Evolutionary conservation across 2,329 filamentous ascomycete species (phyloP), one percentile per base, ranked within the genome.

Genomic region (Sclerotinia nivalis): DNA sequence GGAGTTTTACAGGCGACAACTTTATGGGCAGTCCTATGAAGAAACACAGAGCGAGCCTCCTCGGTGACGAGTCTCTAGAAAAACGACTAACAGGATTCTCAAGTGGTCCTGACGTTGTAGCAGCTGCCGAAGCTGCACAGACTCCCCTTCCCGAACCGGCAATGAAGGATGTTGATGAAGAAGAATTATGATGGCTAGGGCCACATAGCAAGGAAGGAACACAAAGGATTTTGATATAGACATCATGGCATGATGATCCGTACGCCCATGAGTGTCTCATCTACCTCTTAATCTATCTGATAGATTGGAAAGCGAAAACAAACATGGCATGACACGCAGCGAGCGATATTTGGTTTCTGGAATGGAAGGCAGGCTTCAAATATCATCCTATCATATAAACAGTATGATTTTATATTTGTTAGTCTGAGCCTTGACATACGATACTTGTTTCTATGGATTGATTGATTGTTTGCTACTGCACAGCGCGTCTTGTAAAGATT

Each of bases 11-110:
- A 2, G 83, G 83, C 28, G 85, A 87, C 47, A 78, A 79, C 10
- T 78, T 82, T 6, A 79, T 93, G 31, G 90, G 89, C 62, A 93
- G 90, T 73, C 91, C 91, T 1, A 84, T 92, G 75, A 93, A 93
- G 84, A 93, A 90, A 77, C 89, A 92, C 70, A 85, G 91, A 49
- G 86, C 89, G 1, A 91, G 89, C 75, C 75, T 88, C 34, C 83
- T 84, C 10, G 85, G 82, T 10, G 80, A 84, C 67, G 81, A 83
- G 13, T 72, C 71, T 20, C 71, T 77, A 66, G 72, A 75, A 55
- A 76, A 77, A 66, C 74, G 75, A 37, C 56, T 77, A 20, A 69
- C 71, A 58, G 74, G 72, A 22, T 76, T 75, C n/a, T 56, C 69
- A 8, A 72, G 58, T 34, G 69, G 72, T 37, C 55, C 68, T n/a